Base-by-base conservation (phyloP, 148 eudicot species). In the Vaccinium darrowii region DNA sequence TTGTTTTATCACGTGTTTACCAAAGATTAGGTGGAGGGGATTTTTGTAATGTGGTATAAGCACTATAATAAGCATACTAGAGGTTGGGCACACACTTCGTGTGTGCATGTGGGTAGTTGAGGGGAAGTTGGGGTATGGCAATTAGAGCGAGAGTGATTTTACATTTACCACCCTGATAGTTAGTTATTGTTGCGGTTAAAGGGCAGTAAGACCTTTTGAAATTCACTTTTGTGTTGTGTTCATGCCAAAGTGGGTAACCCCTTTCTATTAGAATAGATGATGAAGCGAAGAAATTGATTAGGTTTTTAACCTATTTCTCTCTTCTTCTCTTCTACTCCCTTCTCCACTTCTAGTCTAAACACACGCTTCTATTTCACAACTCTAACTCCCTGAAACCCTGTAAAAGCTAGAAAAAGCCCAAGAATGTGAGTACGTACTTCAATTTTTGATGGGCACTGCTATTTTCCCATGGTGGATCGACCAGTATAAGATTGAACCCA, bases 391-490 rank as follows among this genome's bases (percentile, higher is more conserved):
- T 63, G 81, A 27, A 51, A 63, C 49, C 14, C 39, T 53, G 58
- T 75, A 12, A 57, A 58, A 25, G 58, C 21, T 52, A 75, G 3
- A 76, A 76, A 81, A 1, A 5, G 25, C 47, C 39, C 30, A 67
- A 77, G 54, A 58, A 80, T 69, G 10, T 19, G 77, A 86, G 23
- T 62, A 85, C 95, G 75, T 90, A 94, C 99, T 87, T 95, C 73
- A 87, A 90, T 89, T 97, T 97, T 88, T 97, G 99, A 84, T 85
- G 87, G 30, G 96, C 99, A 84, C 98, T 95, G 92, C 96, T 88
- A 87, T 97, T 97, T 85, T 97, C 99, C 99, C 99, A 97, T 67
- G 99, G 99, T 76, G 99, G 99, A 91, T 97, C 99, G 23, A 95
- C 76, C 86, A 95, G 84, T 85, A 97, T 95, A 80, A 95, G 92